These are phyloP conservation scores for Tuber borchii DNA, from an alignment of 495 filamentous ascomycete genomes.

Conservation along the genomic window DNA sequence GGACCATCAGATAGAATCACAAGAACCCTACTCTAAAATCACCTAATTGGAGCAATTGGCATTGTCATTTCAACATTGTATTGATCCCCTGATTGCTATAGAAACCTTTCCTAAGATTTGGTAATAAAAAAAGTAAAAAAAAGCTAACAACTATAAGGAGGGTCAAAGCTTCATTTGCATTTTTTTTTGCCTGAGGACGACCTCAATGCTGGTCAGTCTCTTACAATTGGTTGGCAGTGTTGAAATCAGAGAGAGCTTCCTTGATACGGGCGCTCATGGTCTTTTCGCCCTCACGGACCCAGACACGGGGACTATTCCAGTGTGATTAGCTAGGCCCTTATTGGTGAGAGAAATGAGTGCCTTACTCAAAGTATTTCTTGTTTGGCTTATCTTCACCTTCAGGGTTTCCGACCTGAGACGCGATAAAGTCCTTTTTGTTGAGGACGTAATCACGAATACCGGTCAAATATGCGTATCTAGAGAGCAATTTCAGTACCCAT, in stretches of 20 bases:
- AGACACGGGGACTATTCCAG: slow-evolving; percentile 50
- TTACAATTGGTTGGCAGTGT: slow-evolving; percentile 80
- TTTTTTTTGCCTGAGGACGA: not conserved
- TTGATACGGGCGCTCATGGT: slow-evolving; percentile 78
- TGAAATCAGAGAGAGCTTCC: slow-evolving; percentile 84
- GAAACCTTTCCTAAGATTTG: not conserved
- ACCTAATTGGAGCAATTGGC: not conserved
- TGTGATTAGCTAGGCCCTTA: not conserved
- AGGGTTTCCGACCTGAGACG: slow-evolving; percentile 82
- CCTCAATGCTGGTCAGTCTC: not conserved
- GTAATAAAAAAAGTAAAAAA: slow-evolving; percentile 11
- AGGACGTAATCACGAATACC: slow-evolving; percentile 91
- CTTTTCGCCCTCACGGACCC: slow-evolving; percentile 95
- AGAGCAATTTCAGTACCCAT: not conserved
- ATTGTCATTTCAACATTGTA: not conserved
- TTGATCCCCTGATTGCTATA: not conserved
- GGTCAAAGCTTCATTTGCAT: not conserved
- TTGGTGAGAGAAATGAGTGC: not conserved
- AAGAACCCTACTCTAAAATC: not conserved
- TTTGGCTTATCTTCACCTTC: slow-evolving; percentile 95
- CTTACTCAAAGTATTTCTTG: slow-evolving; percentile 91
- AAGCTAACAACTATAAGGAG: slow-evolving; percentile 7
- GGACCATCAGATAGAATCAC: not conserved
- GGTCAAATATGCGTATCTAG: slow-evolving; percentile 65
- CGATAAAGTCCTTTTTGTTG: slow-evolving; percentile 91